Conservation (phyloP, 1,284 basidiomycete species). For the Rhodotorula glutinis region DNA sequence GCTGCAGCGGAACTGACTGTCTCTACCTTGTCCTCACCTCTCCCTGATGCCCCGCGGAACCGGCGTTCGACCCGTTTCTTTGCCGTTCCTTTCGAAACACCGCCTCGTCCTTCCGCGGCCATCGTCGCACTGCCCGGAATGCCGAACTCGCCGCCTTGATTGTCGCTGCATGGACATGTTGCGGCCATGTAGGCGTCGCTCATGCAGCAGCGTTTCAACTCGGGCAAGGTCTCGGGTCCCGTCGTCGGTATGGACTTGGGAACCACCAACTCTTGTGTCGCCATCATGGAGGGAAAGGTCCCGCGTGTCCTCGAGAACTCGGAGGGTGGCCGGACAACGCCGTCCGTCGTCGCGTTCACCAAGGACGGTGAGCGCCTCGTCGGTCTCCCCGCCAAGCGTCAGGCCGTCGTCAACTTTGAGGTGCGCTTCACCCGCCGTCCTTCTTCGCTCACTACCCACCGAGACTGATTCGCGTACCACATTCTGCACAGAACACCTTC, state of each 20-base stretch:
- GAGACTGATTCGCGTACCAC: too few relatives aligned
- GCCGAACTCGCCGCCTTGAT: not conserved
- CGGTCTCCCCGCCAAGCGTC: constrained; percentile 94
- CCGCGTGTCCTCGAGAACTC: constrained; percentile 95
- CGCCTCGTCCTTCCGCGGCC: not conserved
- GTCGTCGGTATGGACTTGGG: constrained; percentile 56
- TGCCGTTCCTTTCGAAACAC: not conserved
- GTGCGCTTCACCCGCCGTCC: constrained; percentile 2
- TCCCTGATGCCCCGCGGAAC: not conserved
- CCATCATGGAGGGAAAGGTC: constrained; percentile 50
- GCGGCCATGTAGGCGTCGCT: constrained; percentile 25
- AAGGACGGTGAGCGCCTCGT: constrained; percentile 65
- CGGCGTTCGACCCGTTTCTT: not conserved
- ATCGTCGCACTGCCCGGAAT: not conserved
- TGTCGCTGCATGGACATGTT: not conserved
- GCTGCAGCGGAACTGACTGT: not conserved
- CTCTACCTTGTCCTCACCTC: not conserved
- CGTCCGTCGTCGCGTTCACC: constrained; percentile 97
- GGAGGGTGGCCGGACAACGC: constrained; percentile 95
- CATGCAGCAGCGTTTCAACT: constrained; percentile 50
- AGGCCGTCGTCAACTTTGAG: constrained; percentile 90
- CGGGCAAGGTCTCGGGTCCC: constrained; percentile 53
- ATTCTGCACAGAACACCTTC: constrained; percentile 65
- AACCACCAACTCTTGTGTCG: constrained; percentile 70
- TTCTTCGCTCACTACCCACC: too few relatives aligned